These are phyloP conservation scores for Fusarium chaquense DNA, from an alignment of 2,329 filamentous ascomycete genomes.

Conservation along the genomic window DNA sequence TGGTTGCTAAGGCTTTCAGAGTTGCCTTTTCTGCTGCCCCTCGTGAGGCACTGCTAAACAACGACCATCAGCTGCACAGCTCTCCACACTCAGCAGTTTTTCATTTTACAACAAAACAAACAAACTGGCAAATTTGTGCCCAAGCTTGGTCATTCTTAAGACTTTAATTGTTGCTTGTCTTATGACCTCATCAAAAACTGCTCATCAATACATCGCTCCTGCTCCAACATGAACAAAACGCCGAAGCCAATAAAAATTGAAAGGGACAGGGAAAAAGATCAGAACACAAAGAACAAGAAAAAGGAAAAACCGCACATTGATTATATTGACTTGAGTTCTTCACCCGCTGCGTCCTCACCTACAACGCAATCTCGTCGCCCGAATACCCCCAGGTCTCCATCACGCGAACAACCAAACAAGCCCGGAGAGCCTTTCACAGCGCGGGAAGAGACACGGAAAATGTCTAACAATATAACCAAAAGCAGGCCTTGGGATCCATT, in stretches of 20 bases:
- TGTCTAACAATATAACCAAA: accelerated
- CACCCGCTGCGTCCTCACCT: background rate
- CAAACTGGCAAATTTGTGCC: too few relatives aligned
- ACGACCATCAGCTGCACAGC: background rate
- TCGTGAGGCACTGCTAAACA: too few relatives aligned
- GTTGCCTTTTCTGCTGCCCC: too few relatives aligned
- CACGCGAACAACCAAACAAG: background rate
- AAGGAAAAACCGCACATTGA: background rate
- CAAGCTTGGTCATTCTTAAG: background rate
- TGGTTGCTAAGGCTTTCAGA: too few relatives aligned
- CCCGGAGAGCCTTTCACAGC: too few relatives aligned
- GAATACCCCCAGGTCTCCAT: background rate
- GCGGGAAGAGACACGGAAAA: background rate
- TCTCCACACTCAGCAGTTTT: background rate
- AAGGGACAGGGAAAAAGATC: background rate
- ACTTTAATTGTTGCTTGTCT: background rate
- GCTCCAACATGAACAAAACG: background rate
- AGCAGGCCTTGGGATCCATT: background rate
- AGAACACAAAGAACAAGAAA: background rate
- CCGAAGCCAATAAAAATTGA: background rate
- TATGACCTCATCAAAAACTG: background rate
- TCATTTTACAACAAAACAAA: background rate
- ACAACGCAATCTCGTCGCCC: too few relatives aligned
- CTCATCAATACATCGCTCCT: background rate
- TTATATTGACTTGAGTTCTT: background rate